Conservation (phyloP, 352 stramenopile species). For the Hyaloperonospora brassicae region DNA sequence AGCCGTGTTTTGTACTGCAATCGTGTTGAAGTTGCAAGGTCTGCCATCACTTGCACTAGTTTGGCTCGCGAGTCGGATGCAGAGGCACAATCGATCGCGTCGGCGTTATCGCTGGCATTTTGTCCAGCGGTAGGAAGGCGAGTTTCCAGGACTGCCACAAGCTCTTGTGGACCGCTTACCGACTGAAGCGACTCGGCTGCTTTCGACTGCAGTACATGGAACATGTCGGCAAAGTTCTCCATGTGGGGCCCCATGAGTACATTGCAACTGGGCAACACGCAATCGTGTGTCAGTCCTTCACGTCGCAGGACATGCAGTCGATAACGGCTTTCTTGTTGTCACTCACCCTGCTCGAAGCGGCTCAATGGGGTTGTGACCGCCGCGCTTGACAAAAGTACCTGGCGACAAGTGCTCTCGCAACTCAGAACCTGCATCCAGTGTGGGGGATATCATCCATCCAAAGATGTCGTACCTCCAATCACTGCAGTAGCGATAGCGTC, state of each 20-base stretch:
- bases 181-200: constrained; percentile 12
- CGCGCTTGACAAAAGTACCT: constrained; percentile 52
- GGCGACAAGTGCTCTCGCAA: background rate
- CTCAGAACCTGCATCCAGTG: background rate
- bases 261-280: constrained; percentile 33
- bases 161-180: constrained; percentile 11
- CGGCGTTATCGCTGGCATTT: background rate
- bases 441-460: background rate
- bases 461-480: constrained; percentile 41
- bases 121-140: constrained; percentile 11
- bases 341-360: constrained; percentile 48
- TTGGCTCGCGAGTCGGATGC: constrained; percentile 7
- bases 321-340: background rate
- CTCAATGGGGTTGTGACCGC: constrained; percentile 74
- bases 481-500: constrained; percentile 42
- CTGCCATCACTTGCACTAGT: constrained; percentile 22
- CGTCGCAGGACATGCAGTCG: background rate
- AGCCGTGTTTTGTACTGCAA: constrained; percentile 28
- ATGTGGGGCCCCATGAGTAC: constrained; percentile 63
- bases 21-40: constrained; percentile 24
- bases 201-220: constrained; percentile 23
- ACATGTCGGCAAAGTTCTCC: constrained; percentile 59
- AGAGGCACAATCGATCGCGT: background rate
- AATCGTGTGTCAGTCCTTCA: background rate
- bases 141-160: constrained; percentile 17